Evolutionary conservation across 2,329 filamentous ascomycete genomes (phyloP).

Genomic region (Penicillium rolfsii): DNA sequence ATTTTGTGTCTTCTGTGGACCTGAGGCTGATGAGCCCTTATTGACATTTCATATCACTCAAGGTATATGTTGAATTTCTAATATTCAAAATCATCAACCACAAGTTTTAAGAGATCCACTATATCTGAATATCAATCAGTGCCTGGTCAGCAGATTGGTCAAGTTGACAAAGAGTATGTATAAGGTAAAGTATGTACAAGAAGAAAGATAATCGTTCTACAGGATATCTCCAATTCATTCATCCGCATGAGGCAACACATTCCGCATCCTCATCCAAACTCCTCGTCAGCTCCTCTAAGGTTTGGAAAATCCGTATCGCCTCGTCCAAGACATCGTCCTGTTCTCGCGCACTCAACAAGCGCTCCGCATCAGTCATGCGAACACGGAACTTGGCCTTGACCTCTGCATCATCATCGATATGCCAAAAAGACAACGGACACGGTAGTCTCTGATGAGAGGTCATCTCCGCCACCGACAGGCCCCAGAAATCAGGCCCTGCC

Average conservation of each 20-base stretch:
- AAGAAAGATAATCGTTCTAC: background rate
- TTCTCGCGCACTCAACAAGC: conserved; percentile 12
- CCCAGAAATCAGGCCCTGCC: conserved; percentile 20
- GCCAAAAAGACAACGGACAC: conserved; percentile 20
- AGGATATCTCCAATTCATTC: background rate
- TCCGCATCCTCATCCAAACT: conserved; percentile 15
- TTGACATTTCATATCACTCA: conserved; percentile 5
- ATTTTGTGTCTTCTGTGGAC: background rate
- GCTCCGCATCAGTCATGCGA: conserved; percentile 5
- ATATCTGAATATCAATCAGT: background rate
- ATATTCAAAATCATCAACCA: background rate
- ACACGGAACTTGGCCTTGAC: conserved; percentile 12
- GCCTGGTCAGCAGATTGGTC: background rate
- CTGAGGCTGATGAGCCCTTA: conserved; percentile 1
- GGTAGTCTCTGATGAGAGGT: conserved; percentile 4
- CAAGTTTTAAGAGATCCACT: background rate
- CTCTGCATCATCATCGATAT: conserved; percentile 10
- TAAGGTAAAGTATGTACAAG: background rate
- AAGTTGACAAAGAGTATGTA: background rate
- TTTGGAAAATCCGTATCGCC: conserved; percentile 12
- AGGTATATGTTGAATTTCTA: conserved; percentile 10
- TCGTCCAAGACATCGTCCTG: conserved; percentile 17
- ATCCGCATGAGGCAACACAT: background rate
- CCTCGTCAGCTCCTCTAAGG: conserved; percentile 12
- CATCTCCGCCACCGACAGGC: conserved; percentile 14